Conservation (phyloP, 73 alveolate genomes). For the Paramecium bursaria region DNA sequence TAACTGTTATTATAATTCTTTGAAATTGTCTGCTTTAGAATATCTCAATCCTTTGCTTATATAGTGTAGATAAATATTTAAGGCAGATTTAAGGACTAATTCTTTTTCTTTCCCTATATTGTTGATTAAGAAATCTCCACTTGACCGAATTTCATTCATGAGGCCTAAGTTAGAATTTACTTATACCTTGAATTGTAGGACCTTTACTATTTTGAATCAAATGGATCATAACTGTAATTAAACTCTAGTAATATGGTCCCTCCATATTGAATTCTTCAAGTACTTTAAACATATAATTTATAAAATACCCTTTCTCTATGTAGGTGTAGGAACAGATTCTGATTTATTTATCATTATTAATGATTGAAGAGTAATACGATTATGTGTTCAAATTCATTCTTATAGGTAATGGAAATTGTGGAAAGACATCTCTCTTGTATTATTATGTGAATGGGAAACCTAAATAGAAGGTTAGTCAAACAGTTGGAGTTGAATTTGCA, state of each 20-base stretch:
- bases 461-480: slow-evolving; percentile 14
- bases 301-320: too few relatives aligned
- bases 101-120: slow-evolving; percentile 61
- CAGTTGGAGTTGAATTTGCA: slow-evolving; percentile 47
- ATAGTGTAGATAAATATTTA: slow-evolving; percentile 74
- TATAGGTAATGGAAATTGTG: slow-evolving; percentile 49
- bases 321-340: too few relatives aligned
- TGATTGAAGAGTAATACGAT: slow-evolving; percentile 61
- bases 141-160: slow-evolving; percentile 64
- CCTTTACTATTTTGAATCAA: slow-evolving; percentile 61
- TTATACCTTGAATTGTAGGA: background rate
- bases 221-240: slow-evolving; percentile 58
- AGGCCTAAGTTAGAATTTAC: slow-evolving; percentile 74
- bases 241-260: too few relatives aligned
- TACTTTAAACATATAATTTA: too few relatives aligned
- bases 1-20: slow-evolving; percentile 67
- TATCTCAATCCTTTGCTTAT: slow-evolving; percentile 72
- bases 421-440: slow-evolving; percentile 30
- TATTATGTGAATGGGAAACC: background rate
- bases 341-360: too few relatives aligned
- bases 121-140: slow-evolving; percentile 61
- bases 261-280: too few relatives aligned
- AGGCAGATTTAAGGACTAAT: slow-evolving; percentile 71
- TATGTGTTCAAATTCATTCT: slow-evolving; percentile 42
- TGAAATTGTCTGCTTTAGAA: slow-evolving; percentile 63